Evolutionary conservation across 768 basidiomycete genomes (phyloP).

Genomic region (Gloeopeniophorella convolvens): DNA sequence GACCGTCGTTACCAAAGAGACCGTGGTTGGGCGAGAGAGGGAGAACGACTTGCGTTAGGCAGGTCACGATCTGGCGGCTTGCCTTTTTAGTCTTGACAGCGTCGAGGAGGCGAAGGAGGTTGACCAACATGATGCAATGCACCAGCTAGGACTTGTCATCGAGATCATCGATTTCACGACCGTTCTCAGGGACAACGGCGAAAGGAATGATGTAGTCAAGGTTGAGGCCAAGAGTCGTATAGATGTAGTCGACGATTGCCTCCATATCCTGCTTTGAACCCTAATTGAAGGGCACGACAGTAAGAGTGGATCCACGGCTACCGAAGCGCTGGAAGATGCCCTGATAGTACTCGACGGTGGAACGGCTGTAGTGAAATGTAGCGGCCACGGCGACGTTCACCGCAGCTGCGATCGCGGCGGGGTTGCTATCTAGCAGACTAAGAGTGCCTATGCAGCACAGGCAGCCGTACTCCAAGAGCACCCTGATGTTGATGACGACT

Average conservation of each 20-base stretch:
- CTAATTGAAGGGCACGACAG: slow-evolving; percentile 99
- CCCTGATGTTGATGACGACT: too few relatives aligned
- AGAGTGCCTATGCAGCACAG: too few relatives aligned
- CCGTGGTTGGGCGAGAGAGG: slow-evolving; percentile 98
- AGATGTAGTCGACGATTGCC: slow-evolving; percentile 97
- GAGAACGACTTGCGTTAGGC: slow-evolving; percentile 96
- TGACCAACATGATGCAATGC: slow-evolving; percentile 98
- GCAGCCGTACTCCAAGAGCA: too few relatives aligned
- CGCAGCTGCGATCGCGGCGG: too few relatives aligned
- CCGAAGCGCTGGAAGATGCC: slow-evolving; percentile 95
- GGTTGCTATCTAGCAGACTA: too few relatives aligned
- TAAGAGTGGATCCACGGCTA: slow-evolving; percentile 91
- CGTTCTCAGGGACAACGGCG: slow-evolving; percentile 97
- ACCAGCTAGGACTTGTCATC: slow-evolving; percentile 98
- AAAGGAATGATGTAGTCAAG: slow-evolving; percentile 98
- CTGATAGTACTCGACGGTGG: slow-evolving; percentile 97
- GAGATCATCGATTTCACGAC: slow-evolving; percentile 93
- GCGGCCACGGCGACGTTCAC: slow-evolving; percentile 96
- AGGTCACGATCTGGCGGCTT: slow-evolving; percentile 90
- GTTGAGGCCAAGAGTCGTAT: slow-evolving; percentile 90
- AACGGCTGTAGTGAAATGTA: slow-evolving; percentile 93
- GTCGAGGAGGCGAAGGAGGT: slow-evolving; percentile 91
- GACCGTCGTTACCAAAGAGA: slow-evolving; percentile 93
- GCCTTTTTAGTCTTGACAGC: slow-evolving; percentile 99
- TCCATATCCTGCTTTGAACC: slow-evolving; percentile 99